Evolutionary conservation across 352 stramenopile genomes (phyloP), one percentile per base, ranked within the genome.

Genomic region (Blastocystis sp.): DNA sequence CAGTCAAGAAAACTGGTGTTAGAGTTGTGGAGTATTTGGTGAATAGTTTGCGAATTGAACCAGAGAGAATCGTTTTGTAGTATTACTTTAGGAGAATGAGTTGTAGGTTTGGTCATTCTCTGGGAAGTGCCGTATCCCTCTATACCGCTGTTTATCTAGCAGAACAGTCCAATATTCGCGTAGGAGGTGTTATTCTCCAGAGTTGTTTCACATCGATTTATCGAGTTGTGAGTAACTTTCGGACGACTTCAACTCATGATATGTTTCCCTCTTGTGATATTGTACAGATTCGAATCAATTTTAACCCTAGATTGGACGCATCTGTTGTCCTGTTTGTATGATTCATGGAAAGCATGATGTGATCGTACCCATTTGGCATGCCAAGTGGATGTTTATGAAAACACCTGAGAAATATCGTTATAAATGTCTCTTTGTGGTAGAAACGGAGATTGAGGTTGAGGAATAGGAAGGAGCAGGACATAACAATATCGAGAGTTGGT

Each of bases 161-260:
- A 29, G 51, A 83, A 66, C 29, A 59, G 16, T 27, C 21, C 19
- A n/a, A 66, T 27, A 66, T 66, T 27, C 5, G n/a, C 46, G 29
- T 83, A 43, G 71, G 27, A 66, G 71, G 71, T 27, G 42, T 83
- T 2, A 83, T 83, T 51, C 51, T 83, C 27, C 71, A 83, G 49
- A 83, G 71, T 67, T 83, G 71, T 27, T 83, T 83, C 35, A n/a
- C 66, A 21, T 83, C 71, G 6, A 83, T 83, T 29, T 83, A 83
- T 83, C 43, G 71, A 37, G 71, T 83, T 7, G 71, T 66, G 21
- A 24, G 27, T n/a, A 42, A 83, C 46, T 83, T 49, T 43, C 49
- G 71, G n/a, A 43, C 11, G 1, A 52, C 71, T 19, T 24, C 1
- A 4, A 39, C 27, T 27, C 46, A 63, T 32, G 71, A 83, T 65